Percentiles rank a stretch among this genome's conserved stretches.
Evolutionary conservation across 2,329 filamentous ascomycete species (phyloP).

Genomic region (Clonostachys sp.): DNA sequence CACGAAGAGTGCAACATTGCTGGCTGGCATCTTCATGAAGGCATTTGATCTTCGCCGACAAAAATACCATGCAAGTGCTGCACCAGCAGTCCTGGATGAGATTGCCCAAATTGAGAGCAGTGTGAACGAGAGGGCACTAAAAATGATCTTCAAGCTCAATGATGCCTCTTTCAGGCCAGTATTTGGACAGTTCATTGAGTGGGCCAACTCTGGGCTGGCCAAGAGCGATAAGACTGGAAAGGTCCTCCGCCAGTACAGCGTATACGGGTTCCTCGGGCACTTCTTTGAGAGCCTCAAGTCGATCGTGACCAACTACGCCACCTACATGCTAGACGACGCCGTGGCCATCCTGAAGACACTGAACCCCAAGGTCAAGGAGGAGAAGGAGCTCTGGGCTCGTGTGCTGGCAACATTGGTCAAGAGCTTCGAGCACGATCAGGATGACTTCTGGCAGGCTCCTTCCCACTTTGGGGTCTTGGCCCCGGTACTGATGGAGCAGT

Average conservation of each 20-base stretch:
- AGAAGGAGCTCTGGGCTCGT: constrained; percentile 60
- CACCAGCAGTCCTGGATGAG: constrained; percentile 35
- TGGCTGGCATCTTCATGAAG: constrained; percentile 62
- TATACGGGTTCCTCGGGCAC: constrained; percentile 74
- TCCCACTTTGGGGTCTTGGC: constrained; percentile 76
- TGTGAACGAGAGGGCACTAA: constrained; percentile 68
- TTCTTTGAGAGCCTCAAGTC: constrained; percentile 89
- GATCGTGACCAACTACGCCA: constrained; percentile 88
- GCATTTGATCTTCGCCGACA: constrained; percentile 63
- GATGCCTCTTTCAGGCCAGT: constrained; percentile 90
- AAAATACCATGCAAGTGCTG: constrained; percentile 31
- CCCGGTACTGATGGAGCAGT: constrained; percentile 64
- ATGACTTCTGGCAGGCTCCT: constrained; percentile 93
- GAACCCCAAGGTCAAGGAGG: constrained; percentile 40
- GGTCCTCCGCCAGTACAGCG: constrained; percentile 62
- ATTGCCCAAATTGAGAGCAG: constrained; percentile 58
- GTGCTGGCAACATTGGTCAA: constrained; percentile 68
- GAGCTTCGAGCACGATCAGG: constrained; percentile 84
- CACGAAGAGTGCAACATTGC: constrained; percentile 64
- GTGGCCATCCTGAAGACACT: constrained; percentile 54
- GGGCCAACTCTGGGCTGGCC: constrained; percentile 58
- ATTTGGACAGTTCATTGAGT: constrained; percentile 82
- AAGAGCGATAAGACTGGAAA: constrained; percentile 57
- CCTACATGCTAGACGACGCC: constrained; percentile 75
- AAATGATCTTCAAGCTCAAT: constrained; percentile 96